These are phyloP conservation scores for Cercospora sesami DNA, from an alignment of 2,329 filamentous ascomycete species.

Conservation along the genomic window DNA sequence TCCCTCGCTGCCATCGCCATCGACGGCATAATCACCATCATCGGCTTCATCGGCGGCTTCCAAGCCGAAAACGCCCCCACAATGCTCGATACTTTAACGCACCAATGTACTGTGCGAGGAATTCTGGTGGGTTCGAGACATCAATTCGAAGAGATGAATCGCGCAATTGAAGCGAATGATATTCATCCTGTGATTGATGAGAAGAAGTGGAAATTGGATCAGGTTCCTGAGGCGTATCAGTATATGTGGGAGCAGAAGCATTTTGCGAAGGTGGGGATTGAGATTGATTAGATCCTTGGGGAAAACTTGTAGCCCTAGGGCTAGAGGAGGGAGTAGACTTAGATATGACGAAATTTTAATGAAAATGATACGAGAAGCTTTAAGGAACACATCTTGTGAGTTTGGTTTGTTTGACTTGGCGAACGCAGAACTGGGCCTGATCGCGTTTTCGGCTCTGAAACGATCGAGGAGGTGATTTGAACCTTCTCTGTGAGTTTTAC, in stretches of 20 bases:
- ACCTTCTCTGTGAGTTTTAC: neutral
- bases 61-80: conserved; percentile 51
- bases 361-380: neutral
- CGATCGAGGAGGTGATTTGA: neutral
- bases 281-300: conserved; percentile 42
- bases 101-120: conserved; percentile 58
- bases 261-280: conserved; percentile 46
- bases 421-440: neutral
- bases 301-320: too few species aligned
- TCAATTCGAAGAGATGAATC: conserved; percentile 61
- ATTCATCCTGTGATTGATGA: conserved; percentile 61
- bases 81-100: conserved; percentile 53
- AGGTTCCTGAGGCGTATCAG: conserved; percentile 54
- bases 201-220: conserved; percentile 56
- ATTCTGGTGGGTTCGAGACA: conserved; percentile 57
- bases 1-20: conserved; percentile 45
- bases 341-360: neutral
- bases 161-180: conserved; percentile 58
- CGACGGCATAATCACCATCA: conserved; percentile 58
- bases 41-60: conserved; percentile 58
- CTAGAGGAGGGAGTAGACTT: neutral
- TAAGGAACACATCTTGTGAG: neutral
- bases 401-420: neutral
- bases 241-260: conserved; percentile 48
- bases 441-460: neutral